Conservation (phyloP, 1,139 yeast genomes). For the Yamadazyma taylorii region DNA sequence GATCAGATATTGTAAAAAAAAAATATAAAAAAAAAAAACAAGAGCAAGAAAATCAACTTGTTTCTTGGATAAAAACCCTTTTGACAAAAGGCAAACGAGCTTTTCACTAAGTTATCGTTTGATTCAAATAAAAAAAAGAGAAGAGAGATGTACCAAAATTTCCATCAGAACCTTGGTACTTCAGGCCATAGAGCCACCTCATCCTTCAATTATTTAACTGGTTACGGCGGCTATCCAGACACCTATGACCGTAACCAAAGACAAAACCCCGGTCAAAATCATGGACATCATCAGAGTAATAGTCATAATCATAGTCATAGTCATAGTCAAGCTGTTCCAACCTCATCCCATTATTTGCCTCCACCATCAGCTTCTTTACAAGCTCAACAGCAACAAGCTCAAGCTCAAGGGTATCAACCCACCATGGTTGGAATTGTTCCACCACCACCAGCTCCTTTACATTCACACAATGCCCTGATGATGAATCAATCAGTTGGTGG, state of each 20-base stretch:
- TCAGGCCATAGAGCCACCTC: slow-evolving; percentile 40
- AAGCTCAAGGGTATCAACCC: slow-evolving; percentile 12
- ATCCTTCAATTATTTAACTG: slow-evolving; percentile 25
- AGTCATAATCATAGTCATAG: neutral
- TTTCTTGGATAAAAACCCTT: no score
- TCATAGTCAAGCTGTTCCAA: slow-evolving; percentile 8
- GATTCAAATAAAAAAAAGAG: neutral
- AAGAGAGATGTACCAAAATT: slow-evolving; percentile 6
- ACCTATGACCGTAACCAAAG: no score
- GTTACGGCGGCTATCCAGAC: slow-evolving; percentile 4
- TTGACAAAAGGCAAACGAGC: slow-evolving; percentile 26
- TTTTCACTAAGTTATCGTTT: slow-evolving; percentile 44
- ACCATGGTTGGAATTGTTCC: slow-evolving; percentile 20
- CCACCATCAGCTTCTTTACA: slow-evolving; percentile 8
- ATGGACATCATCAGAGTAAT: neutral
- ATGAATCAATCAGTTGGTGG: neutral
- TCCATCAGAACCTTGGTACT: slow-evolving; percentile 32
- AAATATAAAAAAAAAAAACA: no score
- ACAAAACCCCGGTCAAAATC: no score
- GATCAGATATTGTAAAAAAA: no score
- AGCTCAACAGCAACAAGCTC: slow-evolving; percentile 6
- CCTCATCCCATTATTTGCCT: slow-evolving; percentile 14
- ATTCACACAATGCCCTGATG: slow-evolving; percentile 8
- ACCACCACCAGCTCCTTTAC: slow-evolving; percentile 14
- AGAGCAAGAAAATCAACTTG: no score